These are phyloP conservation scores for Entomortierella parvispora DNA, from an alignment of 192 early-diverging fungal genomes.

Conservation along the genomic window DNA sequence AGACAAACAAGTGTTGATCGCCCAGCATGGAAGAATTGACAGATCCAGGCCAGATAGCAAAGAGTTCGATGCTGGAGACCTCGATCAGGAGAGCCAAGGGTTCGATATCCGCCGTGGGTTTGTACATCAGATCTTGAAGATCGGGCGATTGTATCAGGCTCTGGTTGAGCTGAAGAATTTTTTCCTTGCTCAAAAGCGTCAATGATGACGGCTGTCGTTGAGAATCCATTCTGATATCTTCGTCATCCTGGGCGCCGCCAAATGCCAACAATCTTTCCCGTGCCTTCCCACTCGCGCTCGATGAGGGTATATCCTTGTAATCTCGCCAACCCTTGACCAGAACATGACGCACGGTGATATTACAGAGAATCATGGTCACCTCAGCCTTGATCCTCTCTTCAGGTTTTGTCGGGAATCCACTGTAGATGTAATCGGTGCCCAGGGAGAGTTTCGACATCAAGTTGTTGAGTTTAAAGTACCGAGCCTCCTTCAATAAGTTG, in stretches of 20 bases:
- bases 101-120: conserved; percentile 30
- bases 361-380: conserved; percentile 37
- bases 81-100: conserved; percentile 31
- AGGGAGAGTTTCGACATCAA: conserved; percentile 41
- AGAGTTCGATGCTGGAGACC: conserved; percentile 35
- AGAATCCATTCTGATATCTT: conserved; percentile 2
- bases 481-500: conserved; percentile 64
- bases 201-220: neutral
- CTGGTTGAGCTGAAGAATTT: conserved; percentile 32
- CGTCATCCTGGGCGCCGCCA: neutral
- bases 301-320: conserved; percentile 11
- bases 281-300: neutral
- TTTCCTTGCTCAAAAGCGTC: conserved; percentile 14
- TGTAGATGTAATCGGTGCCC: conserved; percentile 27
- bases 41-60: conserved; percentile 44
- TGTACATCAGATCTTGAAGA: conserved; percentile 42
- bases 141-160: conserved; percentile 11
- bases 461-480: conserved; percentile 55
- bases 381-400: conserved; percentile 45
- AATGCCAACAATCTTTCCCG: neutral
- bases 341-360: conserved; percentile 40
- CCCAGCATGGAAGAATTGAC: conserved; percentile 49
- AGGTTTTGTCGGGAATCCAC: conserved; percentile 37
- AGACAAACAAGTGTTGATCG: conserved; percentile 47
- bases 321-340: conserved; percentile 42